Evolutionary conservation across 176 grass and related monocot species (phyloP).

Genomic region (Rhynchospora pubera): DNA sequence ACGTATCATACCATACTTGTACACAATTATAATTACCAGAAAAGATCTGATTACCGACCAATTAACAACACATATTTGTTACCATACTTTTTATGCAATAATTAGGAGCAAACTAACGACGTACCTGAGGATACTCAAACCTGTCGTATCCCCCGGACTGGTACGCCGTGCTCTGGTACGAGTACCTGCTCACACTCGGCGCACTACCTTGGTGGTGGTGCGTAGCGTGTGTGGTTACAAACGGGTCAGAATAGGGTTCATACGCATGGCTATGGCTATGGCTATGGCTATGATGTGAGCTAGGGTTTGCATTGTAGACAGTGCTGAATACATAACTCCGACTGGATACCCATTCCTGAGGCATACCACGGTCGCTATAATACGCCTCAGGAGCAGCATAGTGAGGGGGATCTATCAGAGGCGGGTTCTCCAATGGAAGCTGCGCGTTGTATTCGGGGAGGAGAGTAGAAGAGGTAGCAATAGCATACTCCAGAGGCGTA

Average conservation of each 20-base stretch:
- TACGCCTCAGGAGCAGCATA: background rate
- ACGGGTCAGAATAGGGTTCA: background rate
- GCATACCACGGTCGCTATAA: background rate
- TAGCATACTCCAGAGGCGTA: background rate
- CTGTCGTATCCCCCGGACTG: background rate
- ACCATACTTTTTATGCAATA: background rate
- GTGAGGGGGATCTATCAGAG: background rate
- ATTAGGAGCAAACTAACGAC: background rate
- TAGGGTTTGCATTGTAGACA: background rate
- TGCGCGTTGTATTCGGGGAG: background rate
- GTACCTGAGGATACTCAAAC: slow-evolving; percentile 9
- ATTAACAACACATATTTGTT: background rate
- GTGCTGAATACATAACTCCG: background rate
- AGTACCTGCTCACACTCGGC: background rate
- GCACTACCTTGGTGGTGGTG: background rate
- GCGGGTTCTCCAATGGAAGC: background rate
- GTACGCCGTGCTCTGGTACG: background rate
- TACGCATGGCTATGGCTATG: background rate
- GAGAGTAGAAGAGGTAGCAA: background rate
- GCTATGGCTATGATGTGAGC: background rate
- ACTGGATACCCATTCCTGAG: background rate
- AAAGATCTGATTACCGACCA: background rate
- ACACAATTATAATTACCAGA: no score
- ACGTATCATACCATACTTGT: no score
- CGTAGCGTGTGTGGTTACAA: background rate